Percentiles rank a stretch among this genome's conserved stretches.
These are phyloP conservation scores for Aaosphaeria arxii DNA, from an alignment of 2,329 filamentous ascomycete species.

Conservation along the genomic window DNA sequence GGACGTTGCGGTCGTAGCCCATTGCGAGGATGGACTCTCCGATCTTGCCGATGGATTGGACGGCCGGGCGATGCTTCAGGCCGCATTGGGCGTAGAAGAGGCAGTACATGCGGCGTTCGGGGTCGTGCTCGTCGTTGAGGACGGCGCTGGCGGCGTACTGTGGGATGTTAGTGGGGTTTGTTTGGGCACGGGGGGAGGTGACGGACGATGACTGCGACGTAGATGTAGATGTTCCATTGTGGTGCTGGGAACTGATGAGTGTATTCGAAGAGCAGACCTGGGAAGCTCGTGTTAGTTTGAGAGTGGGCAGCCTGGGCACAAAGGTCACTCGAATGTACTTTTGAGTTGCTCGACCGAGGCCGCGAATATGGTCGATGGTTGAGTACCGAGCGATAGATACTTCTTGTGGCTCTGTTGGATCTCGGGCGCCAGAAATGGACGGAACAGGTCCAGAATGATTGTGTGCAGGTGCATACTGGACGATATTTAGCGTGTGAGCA, in stretches of 20 bases:
- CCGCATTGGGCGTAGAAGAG: neutral
- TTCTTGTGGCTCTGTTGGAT: neutral
- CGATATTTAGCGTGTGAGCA: neutral
- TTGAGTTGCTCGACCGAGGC: neutral
- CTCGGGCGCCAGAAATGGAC: neutral
- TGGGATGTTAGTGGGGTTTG: too few species aligned
- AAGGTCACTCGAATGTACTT: neutral
- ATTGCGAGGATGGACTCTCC: neutral
- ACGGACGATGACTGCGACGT: neutral
- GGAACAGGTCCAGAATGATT: constrained; percentile 4
- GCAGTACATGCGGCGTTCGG: neutral
- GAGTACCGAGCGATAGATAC: neutral
- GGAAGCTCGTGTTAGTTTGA: neutral
- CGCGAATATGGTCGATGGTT: neutral
- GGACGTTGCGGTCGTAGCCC: neutral
- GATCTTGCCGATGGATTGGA: neutral
- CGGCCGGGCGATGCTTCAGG: neutral
- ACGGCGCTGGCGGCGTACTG: neutral
- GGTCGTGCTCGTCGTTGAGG: neutral
- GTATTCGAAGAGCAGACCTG: neutral
- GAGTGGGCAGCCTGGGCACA: neutral
- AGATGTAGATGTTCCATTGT: neutral
- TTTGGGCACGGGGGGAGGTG: too few species aligned
- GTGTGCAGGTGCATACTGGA: constrained; percentile 1
- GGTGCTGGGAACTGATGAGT: neutral